Percentiles rank a stretch among this genome's conserved stretches.
These are phyloP conservation scores for Uncinocarpus reesii DNA, from an alignment of 2,329 filamentous ascomycete genomes.

Conservation along the genomic window DNA sequence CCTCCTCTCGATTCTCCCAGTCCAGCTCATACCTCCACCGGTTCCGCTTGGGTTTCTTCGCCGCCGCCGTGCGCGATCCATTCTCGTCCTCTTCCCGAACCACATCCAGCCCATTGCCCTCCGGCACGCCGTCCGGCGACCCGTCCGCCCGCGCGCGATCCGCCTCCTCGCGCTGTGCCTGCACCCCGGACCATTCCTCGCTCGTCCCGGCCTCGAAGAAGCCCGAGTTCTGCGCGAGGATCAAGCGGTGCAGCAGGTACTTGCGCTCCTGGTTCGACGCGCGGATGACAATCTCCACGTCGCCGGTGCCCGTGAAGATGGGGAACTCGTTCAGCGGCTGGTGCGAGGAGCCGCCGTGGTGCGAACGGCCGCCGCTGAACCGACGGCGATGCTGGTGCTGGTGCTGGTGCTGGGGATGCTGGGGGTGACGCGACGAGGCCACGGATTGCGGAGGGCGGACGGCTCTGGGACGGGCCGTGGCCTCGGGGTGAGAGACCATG, in stretches of 20 bases:
- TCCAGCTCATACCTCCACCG: slow-evolving; percentile 86
- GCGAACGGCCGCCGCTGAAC: slow-evolving; percentile 59
- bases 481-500: slow-evolving; percentile 38
- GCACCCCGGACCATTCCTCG: slow-evolving; percentile 57
- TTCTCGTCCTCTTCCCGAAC: slow-evolving; percentile 25
- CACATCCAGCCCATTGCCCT: slow-evolving; percentile 27
- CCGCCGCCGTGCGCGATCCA: slow-evolving; percentile 23
- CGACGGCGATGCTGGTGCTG: slow-evolving; percentile 48
- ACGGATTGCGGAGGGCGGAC: slow-evolving; percentile 53
- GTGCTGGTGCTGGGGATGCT: slow-evolving; percentile 34
- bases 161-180: slow-evolving; percentile 20
- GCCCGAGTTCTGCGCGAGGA: slow-evolving; percentile 77
- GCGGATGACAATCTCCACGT: slow-evolving; percentile 78
- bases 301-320: slow-evolving; percentile 77
- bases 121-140: slow-evolving; percentile 43
- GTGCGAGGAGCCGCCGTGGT: slow-evolving; percentile 60
- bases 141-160: slow-evolving; percentile 22
- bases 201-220: slow-evolving; percentile 85
- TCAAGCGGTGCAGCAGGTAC: slow-evolving; percentile 80
- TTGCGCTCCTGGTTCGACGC: slow-evolving; percentile 59
- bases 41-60: slow-evolving; percentile 42
- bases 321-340: slow-evolving; percentile 83
- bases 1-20: slow-evolving; percentile 54
- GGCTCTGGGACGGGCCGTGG: slow-evolving; percentile 43
- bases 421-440: slow-evolving; percentile 41